A percentile compares a stretch with the other conserved stretches of the same genome.
Conservation (phyloP, 2,329 filamentous ascomycete species). For the Cladosporium sp. region DNA sequence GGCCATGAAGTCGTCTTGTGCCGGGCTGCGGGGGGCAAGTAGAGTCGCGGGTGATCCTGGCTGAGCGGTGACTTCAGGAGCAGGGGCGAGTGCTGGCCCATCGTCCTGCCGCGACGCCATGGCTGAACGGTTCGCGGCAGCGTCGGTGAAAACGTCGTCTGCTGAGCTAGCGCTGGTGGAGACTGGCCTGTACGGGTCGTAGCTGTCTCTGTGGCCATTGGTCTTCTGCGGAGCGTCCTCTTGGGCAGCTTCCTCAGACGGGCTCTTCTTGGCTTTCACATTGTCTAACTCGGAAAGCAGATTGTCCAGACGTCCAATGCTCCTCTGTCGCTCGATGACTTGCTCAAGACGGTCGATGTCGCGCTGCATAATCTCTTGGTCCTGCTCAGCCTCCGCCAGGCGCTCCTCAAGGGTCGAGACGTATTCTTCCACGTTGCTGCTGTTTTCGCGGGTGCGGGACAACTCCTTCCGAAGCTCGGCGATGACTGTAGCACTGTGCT, state of each 20-base stretch:
- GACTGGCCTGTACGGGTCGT: conserved; percentile 22
- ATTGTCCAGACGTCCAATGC: conserved; percentile 88
- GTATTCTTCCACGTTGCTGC: conserved; percentile 87
- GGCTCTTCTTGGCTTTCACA: conserved; percentile 30
- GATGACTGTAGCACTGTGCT: conserved; percentile 82
- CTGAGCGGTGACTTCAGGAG: neutral
- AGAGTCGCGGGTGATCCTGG: conserved; percentile 1
- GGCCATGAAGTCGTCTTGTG: conserved; percentile 77
- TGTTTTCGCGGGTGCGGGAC: conserved; percentile 77
- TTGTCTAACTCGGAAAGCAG: conserved; percentile 80
- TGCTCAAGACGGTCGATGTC: conserved; percentile 92
- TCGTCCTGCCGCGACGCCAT: neutral
- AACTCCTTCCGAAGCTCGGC: conserved; percentile 88
- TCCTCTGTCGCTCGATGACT: conserved; percentile 90
- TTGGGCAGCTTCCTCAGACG: conserved; percentile 16
- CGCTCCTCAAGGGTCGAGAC: conserved; percentile 95
- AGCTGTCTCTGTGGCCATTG: conserved; percentile 20
- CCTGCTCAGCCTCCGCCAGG: conserved; percentile 90
- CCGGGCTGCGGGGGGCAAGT: conserved; percentile 52
- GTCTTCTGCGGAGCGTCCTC: neutral
- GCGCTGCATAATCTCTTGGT: conserved; percentile 92
- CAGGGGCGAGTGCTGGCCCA: neutral
- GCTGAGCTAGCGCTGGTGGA: neutral
- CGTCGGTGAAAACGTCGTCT: conserved; percentile 5
- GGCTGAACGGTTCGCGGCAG: neutral